Base-by-base conservation (phyloP, 2,329 filamentous ascomycete genomes). In the Diaporthe capsici region DNA sequence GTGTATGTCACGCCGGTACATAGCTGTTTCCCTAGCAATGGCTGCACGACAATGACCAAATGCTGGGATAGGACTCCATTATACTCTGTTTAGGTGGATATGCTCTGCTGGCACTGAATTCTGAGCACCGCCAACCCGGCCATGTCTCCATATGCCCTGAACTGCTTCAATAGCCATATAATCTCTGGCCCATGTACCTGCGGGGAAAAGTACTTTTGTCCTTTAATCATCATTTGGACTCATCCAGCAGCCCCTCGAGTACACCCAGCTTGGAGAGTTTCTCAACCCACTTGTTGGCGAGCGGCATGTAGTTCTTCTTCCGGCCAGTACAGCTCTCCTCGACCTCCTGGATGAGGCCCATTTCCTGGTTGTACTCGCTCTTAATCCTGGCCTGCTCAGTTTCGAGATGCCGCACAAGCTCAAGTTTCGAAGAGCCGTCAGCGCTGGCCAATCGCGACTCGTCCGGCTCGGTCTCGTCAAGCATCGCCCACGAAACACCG, bases 281-380 rank as follows among this genome's bases (percentile, higher is more conserved):
- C 78, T 89, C 88, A 60, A 96, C 83, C 92, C 94, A 96, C 51
- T 84, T 86, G 79, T 94, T 91, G 31, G 96, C 87, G 0, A 92
- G 90, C 0, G 91, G 90, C 0, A 90, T 92, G 80, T 94, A 94
- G 80, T 97, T 94, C 80, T 91, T 89, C 79, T 90, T 89, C 3
- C 92, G 86, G 39, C 88, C 88, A 31, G 85, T 84, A 4, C 91
- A 90, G 63, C 88, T 87, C 61, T 86, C 83, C 31, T 89, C 85
- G 75, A 91, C 89, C 17, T 87, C 86, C 2, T 84, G 84, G 53
- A 88, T 84, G 20, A 79, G 79, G 8, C 83, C 82, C 47, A 86
- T 78, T 79, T 92, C 90, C n/a, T 85, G 84, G 22, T 86, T 82
- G 73, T 90, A 90, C 73, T 86, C 83, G 61, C 81, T 81, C 75